Conservation (phyloP, 2,329 filamentous ascomycete genomes). For the Ceratocystis destructans region DNA sequence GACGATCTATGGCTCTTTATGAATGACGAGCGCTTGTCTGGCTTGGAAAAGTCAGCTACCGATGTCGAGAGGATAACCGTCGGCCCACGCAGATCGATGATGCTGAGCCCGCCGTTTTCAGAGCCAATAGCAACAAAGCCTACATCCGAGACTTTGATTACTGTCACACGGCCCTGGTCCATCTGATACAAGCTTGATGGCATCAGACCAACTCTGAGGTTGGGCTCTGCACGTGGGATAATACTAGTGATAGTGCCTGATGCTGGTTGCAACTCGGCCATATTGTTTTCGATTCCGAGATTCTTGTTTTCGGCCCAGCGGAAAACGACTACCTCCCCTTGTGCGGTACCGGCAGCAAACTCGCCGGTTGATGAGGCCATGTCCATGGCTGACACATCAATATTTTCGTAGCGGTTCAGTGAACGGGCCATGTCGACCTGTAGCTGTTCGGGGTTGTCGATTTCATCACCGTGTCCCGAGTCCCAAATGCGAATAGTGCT, state of each 20-base stretch:
- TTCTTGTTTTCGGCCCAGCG: constrained; percentile 73
- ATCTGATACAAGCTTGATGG: constrained; percentile 56
- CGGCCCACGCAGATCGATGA: constrained; percentile 82
- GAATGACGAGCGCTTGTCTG: constrained; percentile 65
- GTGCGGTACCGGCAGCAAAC: constrained; percentile 64
- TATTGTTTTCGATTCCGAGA: constrained; percentile 50
- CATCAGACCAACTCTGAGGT: constrained; percentile 64
- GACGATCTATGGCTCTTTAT: constrained; percentile 32
- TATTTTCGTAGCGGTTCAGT: constrained; percentile 60
- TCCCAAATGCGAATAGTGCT: constrained; percentile 91
- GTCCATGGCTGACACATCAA: constrained; percentile 66
- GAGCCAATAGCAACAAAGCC: constrained; percentile 84
- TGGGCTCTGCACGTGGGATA: constrained; percentile 53
- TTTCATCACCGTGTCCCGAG: constrained; percentile 76
- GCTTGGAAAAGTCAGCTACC: constrained; percentile 58
- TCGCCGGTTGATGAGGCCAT: constrained; percentile 73
- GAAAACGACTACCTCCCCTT: constrained; percentile 78
- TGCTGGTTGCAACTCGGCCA: constrained; percentile 33
- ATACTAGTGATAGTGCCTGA: constrained; percentile 65
- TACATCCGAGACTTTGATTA: constrained; percentile 73
- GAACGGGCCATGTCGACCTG: constrained; percentile 80
- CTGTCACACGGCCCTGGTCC: constrained; percentile 53
- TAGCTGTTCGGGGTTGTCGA: constrained; percentile 69
- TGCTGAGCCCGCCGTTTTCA: constrained; percentile 62
- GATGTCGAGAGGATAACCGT: constrained; percentile 65